Evolutionary conservation across 805 yeast species (phyloP).

Genomic region (Alloascoidea hylecoeti): DNA sequence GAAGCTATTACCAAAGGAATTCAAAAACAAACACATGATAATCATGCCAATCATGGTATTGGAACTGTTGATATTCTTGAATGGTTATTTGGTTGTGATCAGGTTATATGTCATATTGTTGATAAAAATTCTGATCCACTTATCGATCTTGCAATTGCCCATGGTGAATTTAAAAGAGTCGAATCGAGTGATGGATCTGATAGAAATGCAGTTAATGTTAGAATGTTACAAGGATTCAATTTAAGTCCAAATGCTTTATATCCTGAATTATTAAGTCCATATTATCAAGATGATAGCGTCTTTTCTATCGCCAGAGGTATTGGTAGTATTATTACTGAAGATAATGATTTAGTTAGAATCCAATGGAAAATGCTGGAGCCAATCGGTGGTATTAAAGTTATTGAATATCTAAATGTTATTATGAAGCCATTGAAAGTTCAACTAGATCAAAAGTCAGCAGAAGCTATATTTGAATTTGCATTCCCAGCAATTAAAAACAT

Average conservation of each 20-base stretch:
- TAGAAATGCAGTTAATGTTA: conserved; percentile 41
- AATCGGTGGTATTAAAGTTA: conserved; percentile 82
- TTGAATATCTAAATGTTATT: conserved; percentile 45
- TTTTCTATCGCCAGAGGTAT: too few relatives aligned
- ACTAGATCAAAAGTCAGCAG: conserved; percentile 59
- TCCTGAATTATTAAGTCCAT: conserved; percentile 60
- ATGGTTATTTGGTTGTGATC: conserved; percentile 53
- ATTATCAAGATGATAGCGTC: conserved; percentile 11
- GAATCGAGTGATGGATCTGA: conserved; percentile 58
- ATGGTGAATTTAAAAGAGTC: conserved; percentile 43
- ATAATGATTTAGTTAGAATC: conserved; percentile 24
- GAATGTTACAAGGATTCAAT: conserved; percentile 57
- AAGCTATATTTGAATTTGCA: conserved; percentile 47
- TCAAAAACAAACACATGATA: conserved; percentile 11
- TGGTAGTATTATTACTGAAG: conserved; percentile 12
- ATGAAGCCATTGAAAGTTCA: conserved; percentile 58
- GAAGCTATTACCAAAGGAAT: conserved; percentile 1
- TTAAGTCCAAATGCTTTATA: conserved; percentile 39
- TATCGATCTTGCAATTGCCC: conserved; percentile 53
- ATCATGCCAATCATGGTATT: conserved; percentile 13
- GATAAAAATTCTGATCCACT: conserved; percentile 47
- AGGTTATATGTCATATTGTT: conserved; percentile 57
- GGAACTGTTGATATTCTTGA: conserved; percentile 29
- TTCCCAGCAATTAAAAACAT: conserved; percentile 38
- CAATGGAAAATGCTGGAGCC: conserved; percentile 75